Evolutionary conservation across 176 grass and related monocot species (phyloP), one percentile per base, ranked within the genome.

Genomic region (Bonia amplexicaulis): DNA sequence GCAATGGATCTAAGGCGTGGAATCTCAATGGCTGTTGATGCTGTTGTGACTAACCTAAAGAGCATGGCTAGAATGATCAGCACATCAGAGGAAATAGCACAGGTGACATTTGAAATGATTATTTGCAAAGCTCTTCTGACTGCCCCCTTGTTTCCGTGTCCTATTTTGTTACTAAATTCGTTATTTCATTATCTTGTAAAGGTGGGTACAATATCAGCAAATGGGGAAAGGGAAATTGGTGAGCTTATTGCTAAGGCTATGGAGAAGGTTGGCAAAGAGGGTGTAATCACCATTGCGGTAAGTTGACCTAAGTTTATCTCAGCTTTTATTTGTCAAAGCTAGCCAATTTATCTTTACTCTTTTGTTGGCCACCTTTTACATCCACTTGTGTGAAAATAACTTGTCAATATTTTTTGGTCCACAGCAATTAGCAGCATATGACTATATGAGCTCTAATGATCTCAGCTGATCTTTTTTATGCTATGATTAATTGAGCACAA

Each of bases 251-350:
- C 96, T 46, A 95, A 98, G 88, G 96, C 96, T 84, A 98, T 98
- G 96, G 96, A 93, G 91, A 98, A 95, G 90, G 96, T 98, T 81
- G 96, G 96, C 27, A 98, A 93, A 87, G 96, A 98, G 86, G 96
- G 96, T 69, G 96, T 98, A 29, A 98, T 98, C 63, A 98, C 96
- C 31, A 95, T 98, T 81, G 85, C 89, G 23, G 96, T 98, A 92
- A 90, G 96, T 89, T 80, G 14, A 57, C 17, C 22, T 51, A 12
- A 57, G 31, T 51, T 62, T 55, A 26, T 33, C 16, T 74, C 15
- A 27, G 23, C 16, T 40, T 82, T 29, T 71, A 19, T 49, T n/a
- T 85, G 3, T 35, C 71, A 63, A 63, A 20, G 7, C 16, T 52
- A 64, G 39, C 55, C 25, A 61, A 27, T 22, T 44, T 77, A n/a